Evolutionary conservation across 805 yeast species (phyloP).

Genomic region (Pichia thaimueangensis): DNA sequence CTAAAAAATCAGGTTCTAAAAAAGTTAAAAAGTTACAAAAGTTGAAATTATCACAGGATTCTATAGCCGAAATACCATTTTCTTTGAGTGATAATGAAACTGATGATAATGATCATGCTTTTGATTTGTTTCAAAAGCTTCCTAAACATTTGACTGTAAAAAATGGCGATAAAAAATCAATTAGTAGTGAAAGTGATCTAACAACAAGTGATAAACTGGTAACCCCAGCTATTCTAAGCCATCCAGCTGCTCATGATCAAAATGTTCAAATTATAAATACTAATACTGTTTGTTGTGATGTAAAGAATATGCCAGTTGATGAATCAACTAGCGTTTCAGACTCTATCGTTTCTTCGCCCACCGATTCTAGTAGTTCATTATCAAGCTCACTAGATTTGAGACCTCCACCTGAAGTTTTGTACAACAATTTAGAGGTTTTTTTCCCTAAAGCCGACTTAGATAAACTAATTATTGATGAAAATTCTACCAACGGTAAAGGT

Average conservation of each 20-base stretch:
- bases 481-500: slow-evolving; percentile 32
- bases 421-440: slow-evolving; percentile 82
- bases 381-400: slow-evolving; percentile 54
- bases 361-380: slow-evolving; percentile 14
- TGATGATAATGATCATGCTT: slow-evolving; percentile 33
- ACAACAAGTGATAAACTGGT: neutral
- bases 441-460: slow-evolving; percentile 92
- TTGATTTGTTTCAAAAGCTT: slow-evolving; percentile 54
- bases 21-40: neutral
- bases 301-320: too few species aligned
- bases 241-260: too few species aligned
- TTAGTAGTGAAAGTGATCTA: neutral
- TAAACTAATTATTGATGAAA: slow-evolving; percentile 75
- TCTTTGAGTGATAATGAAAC: slow-evolving; percentile 17
- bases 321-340: neutral
- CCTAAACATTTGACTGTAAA: slow-evolving; percentile 23
- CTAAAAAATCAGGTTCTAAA: slow-evolving; percentile 11
- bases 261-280: too few species aligned
- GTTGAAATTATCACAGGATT: neutral
- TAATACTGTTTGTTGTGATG: too few species aligned
- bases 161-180: neutral
- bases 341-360: neutral
- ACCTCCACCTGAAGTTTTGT: slow-evolving; percentile 92
- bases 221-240: too few species aligned
- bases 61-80: neutral